Conservation (phyloP, 768 basidiomycete genomes). For the Omphalotus guepiniiformis region DNA sequence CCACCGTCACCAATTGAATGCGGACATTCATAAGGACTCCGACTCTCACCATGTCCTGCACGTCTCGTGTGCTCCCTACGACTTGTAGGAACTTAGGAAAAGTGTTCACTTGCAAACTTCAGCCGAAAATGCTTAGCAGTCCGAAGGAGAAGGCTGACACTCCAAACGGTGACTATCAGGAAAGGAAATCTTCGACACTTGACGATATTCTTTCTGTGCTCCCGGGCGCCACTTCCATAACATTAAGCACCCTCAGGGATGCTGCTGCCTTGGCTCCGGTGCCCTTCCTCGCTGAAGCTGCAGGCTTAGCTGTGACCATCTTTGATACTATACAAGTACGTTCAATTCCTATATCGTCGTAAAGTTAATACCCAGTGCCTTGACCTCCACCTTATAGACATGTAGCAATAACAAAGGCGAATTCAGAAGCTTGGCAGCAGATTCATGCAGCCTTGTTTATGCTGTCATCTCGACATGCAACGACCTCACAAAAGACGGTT, state of each 20-base stretch:
- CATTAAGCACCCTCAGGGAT: neutral
- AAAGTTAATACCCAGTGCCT: too few relatives aligned
- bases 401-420: neutral
- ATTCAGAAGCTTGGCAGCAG: neutral
- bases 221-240: neutral
- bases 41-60: too few relatives aligned
- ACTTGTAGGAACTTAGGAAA: too few relatives aligned
- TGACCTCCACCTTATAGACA: neutral
- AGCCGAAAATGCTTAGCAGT: too few relatives aligned
- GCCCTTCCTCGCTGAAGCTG: neutral
- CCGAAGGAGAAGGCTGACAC: too few relatives aligned
- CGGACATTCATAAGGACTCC: too few relatives aligned
- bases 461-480: constrained; percentile 1
- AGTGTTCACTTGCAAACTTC: too few relatives aligned
- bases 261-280: constrained; percentile 3
- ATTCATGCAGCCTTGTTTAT: neutral
- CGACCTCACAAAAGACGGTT: neutral
- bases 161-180: too few relatives aligned
- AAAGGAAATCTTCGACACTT: too few relatives aligned
- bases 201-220: neutral
- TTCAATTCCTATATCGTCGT: neutral
- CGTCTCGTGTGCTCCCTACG: too few relatives aligned
- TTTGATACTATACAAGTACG: constrained; percentile 1
- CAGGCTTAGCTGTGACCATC: neutral
- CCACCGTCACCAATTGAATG: too few relatives aligned